phyloP scores from a whole-genome alignment of 164 flowering plant species.

The Euptelea pleiosperma region DNA sequence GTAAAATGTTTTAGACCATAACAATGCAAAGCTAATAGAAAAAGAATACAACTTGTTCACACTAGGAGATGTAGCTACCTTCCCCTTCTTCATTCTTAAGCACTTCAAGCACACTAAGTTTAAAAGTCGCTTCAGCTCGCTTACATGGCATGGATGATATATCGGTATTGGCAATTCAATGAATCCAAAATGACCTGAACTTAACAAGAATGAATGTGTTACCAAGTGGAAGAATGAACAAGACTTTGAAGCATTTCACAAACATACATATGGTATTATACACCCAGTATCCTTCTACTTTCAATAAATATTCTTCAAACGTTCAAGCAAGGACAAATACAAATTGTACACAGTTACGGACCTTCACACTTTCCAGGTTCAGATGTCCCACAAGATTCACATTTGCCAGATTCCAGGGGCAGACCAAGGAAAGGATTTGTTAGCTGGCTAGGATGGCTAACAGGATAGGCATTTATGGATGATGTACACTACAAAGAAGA shows the following conservation, averaged over 20 bases:
- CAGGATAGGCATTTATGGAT: conserved; percentile 69
- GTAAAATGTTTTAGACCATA: no score
- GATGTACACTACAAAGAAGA: conserved; percentile 46
- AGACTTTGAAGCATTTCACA: not conserved
- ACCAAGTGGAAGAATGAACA: not conserved
- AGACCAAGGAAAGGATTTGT: conserved; percentile 87
- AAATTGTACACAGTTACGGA: conserved; percentile 18
- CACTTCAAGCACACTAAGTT: conserved; percentile 76
- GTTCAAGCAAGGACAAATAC: not conserved
- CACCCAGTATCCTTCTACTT: not conserved
- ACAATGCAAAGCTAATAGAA: no score
- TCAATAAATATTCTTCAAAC: not conserved
- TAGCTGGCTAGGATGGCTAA: conserved; percentile 77
- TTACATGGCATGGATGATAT: conserved; percentile 74
- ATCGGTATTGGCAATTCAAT: conserved; percentile 79
- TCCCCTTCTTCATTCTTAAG: conserved; percentile 53
- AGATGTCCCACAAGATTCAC: conserved; percentile 90
- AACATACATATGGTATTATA: not conserved
- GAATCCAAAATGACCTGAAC: conserved; percentile 93
- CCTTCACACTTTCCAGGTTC: conserved; percentile 94
- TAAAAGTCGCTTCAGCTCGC: conserved; percentile 61
- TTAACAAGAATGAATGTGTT: conserved; percentile 6
- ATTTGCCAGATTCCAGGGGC: conserved; percentile 81
- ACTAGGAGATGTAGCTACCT: conserved; percentile 37
- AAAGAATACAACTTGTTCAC: not conserved